A percentile compares a stretch with the other conserved stretches of the same genome.
Conservation (phyloP, 495 filamentous ascomycete genomes). For the Penicillium subrubescens region DNA sequence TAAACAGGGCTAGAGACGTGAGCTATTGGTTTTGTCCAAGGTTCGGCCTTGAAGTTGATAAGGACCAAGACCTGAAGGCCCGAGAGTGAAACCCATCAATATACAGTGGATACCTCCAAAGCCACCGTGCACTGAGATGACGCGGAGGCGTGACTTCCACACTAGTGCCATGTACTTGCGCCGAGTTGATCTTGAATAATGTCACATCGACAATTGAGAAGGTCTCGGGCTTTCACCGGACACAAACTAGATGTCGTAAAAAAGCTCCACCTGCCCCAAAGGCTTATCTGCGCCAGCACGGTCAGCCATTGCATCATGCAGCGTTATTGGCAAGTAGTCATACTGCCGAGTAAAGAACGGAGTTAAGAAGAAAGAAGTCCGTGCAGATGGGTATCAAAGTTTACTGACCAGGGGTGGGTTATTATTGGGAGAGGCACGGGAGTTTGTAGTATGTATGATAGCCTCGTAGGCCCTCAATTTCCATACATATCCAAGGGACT, state of each 20-base stretch:
- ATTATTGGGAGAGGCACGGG: background rate
- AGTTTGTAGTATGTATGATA: too few relatives aligned
- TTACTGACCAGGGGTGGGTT: background rate
- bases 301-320: slow-evolving; percentile 14
- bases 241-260: background rate
- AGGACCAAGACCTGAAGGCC: background rate
- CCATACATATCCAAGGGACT: background rate
- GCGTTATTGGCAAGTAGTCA: background rate
- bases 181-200: background rate
- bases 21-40: too few relatives aligned
- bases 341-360: slow-evolving; percentile 10
- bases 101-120: background rate
- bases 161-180: background rate
- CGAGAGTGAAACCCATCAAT: background rate
- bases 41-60: background rate
- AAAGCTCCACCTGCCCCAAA: slow-evolving; percentile 15
- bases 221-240: background rate
- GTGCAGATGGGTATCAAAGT: slow-evolving; percentile 7
- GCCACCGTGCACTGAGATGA: background rate
- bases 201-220: background rate
- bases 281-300: slow-evolving; percentile 1
- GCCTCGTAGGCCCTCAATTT: background rate
- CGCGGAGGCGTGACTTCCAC: slow-evolving; percentile 8
- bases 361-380: background rate
- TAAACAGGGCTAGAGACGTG: too few relatives aligned